Conservation (phyloP, 305 asterid species). For the Andrographis paniculata region DNA sequence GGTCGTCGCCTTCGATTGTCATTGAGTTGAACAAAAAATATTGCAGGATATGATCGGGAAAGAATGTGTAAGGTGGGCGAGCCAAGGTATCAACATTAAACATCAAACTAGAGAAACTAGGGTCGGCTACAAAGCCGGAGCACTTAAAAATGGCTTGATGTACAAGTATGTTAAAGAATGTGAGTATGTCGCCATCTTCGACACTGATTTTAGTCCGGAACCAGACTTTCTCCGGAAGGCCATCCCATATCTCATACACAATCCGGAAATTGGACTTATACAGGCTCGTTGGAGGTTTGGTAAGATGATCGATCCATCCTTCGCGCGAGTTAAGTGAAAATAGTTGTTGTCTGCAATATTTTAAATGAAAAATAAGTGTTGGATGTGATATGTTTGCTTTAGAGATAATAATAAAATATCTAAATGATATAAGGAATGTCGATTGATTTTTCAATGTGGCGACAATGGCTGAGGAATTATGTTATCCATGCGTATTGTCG, state of each 20-base stretch:
- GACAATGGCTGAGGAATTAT: too few species aligned
- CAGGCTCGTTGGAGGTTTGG: slow-evolving; percentile 85
- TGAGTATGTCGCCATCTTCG: slow-evolving; percentile 64
- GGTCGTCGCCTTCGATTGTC: slow-evolving; percentile 9
- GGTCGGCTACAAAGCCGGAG: slow-evolving; percentile 74
- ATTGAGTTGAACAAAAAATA: slow-evolving; percentile 11
- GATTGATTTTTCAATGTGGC: too few species aligned
- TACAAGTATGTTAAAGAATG: slow-evolving; percentile 52
- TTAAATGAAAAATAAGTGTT: too few species aligned
- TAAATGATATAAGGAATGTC: too few species aligned
- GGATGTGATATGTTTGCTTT: too few species aligned
- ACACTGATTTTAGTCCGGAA: slow-evolving; percentile 70
- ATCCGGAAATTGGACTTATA: slow-evolving; percentile 48
- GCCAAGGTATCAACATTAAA: slow-evolving; percentile 50
- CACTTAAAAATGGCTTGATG: slow-evolving; percentile 62
- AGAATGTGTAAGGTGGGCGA: slow-evolving; percentile 58
- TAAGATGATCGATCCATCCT: slow-evolving; percentile 21
- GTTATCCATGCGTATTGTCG: too few species aligned
- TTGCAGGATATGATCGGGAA: slow-evolving; percentile 62
- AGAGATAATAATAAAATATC: too few species aligned
- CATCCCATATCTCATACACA: slow-evolving; percentile 51
- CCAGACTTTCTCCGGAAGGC: slow-evolving; percentile 52
- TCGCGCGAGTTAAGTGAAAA: too few species aligned
- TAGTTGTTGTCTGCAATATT: too few species aligned
- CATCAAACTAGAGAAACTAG: slow-evolving; percentile 57